Evolutionary conservation across 345 rosid genomes (phyloP).

Genomic region (Barbarea vulgaris): DNA sequence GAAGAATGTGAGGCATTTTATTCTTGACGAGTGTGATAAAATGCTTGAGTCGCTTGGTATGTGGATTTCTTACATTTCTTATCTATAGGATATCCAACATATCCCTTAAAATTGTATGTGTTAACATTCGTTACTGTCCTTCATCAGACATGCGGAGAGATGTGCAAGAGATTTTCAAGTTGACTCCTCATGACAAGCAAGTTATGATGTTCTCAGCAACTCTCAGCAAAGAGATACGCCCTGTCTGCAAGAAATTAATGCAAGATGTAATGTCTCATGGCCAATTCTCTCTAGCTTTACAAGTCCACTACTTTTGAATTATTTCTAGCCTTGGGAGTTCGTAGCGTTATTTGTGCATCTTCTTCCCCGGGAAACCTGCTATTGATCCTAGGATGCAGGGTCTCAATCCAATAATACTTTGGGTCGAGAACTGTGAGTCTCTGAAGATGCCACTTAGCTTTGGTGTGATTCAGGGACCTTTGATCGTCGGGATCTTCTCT

Average conservation of each 20-base stretch:
- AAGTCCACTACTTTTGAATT: slow-evolving; percentile 48
- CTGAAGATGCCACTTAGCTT: background rate
- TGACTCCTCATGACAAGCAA: slow-evolving; percentile 99
- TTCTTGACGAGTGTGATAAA: slow-evolving; percentile 98
- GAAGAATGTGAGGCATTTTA: slow-evolving; percentile 99
- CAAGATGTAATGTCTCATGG: slow-evolving; percentile 94
- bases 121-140: background rate
- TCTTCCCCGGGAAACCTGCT: background rate
- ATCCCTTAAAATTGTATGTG: background rate
- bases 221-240: slow-evolving; percentile 99
- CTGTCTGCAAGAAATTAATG: slow-evolving; percentile 99
- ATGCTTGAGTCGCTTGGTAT: slow-evolving; percentile 99
- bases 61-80: background rate
- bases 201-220: slow-evolving; percentile 99
- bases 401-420: background rate
- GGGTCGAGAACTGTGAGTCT: background rate
- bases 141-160: slow-evolving; percentile 89
- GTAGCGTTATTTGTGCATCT: background rate
- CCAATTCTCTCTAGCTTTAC: slow-evolving; percentile 65
- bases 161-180: slow-evolving; percentile 97
- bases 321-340: slow-evolving; percentile 41
- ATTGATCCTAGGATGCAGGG: background rate
- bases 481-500: background rate
- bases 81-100: background rate
- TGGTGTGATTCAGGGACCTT: background rate